Evolutionary conservation across 805 yeast genomes (phyloP).

Genomic region (Teunomyces stri): DNA sequence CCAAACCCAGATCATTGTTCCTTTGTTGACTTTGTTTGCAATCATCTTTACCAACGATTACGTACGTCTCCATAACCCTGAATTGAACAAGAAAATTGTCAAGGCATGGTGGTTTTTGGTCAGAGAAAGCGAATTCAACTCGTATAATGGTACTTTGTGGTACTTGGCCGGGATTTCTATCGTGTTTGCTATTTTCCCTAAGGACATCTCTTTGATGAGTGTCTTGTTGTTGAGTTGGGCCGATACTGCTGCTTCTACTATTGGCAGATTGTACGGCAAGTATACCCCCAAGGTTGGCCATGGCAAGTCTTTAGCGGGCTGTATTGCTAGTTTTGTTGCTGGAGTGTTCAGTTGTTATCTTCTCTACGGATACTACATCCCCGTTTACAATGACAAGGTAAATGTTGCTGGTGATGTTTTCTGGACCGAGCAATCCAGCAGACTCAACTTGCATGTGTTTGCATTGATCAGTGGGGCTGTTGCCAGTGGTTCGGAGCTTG

Average conservation of each 20-base stretch:
- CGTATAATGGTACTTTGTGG: conserved; percentile 84
- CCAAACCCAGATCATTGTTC: conserved; percentile 55
- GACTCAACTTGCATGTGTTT: conserved; percentile 49
- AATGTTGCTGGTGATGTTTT: conserved; percentile 56
- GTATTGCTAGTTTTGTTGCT: conserved; percentile 75
- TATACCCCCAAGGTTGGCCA: conserved; percentile 73
- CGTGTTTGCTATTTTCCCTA: conserved; percentile 67
- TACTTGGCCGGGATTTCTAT: conserved; percentile 75
- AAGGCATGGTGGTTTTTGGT: conserved; percentile 72
- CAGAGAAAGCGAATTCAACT: conserved; percentile 74
- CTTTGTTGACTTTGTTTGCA: conserved; percentile 54
- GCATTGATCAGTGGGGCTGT: conserved; percentile 71
- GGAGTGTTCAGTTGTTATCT: conserved; percentile 68
- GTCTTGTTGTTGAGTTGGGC: conserved; percentile 90
- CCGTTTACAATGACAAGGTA: conserved; percentile 48
- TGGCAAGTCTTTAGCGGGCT: conserved; percentile 86
- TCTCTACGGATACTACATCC: conserved; percentile 73
- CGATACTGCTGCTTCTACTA: conserved; percentile 93
- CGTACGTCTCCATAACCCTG: conserved; percentile 57
- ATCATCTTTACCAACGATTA: conserved; percentile 62
- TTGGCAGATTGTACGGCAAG: conserved; percentile 84
- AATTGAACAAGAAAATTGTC: conserved; percentile 68
- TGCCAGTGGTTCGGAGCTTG: conserved; percentile 84
- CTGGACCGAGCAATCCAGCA: conserved; percentile 65
- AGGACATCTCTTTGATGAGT: conserved; percentile 77